Evolutionary conservation across 2,329 filamentous ascomycete genomes (phyloP).

Genomic region (Ophiocordyceps sinensis): DNA sequence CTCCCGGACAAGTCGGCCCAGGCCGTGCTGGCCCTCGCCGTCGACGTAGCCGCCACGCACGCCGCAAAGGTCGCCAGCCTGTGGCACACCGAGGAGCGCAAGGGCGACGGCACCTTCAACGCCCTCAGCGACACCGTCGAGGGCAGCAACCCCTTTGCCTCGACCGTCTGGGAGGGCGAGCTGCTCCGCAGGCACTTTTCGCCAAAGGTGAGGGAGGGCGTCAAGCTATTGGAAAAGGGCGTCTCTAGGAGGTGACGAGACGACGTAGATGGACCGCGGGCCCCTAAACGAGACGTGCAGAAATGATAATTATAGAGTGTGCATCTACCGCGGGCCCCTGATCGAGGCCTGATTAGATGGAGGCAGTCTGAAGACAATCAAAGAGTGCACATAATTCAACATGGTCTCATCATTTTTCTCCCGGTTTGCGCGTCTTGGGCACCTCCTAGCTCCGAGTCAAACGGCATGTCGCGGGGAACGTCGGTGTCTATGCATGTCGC

Average conservation of each 20-base stretch:
- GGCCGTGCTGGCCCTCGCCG: constrained; percentile 64
- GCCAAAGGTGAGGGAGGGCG: constrained; percentile 67
- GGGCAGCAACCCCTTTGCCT: constrained; percentile 77
- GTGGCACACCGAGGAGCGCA: constrained; percentile 89
- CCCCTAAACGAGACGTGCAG: too few relatives aligned
- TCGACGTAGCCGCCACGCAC: constrained; percentile 67
- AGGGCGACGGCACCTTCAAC: constrained; percentile 79
- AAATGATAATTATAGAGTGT: neutral
- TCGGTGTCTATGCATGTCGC: too few relatives aligned
- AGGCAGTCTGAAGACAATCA: too few relatives aligned
- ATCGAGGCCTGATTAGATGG: neutral
- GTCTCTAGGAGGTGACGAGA: constrained; percentile 20
- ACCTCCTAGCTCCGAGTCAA: too few relatives aligned
- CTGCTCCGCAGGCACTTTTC: constrained; percentile 73
- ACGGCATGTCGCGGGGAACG: too few relatives aligned
- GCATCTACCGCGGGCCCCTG: too few relatives aligned
- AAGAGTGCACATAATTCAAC: too few relatives aligned
- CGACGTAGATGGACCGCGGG: too few relatives aligned
- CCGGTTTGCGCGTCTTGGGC: too few relatives aligned
- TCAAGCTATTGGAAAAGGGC: constrained; percentile 54
- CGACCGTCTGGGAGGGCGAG: constrained; percentile 89
- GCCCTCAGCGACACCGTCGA: constrained; percentile 61
- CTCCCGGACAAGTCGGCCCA: constrained; percentile 79
- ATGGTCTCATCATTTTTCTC: too few relatives aligned
- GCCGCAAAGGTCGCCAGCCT: constrained; percentile 68